These are phyloP conservation scores for Diaporthe aspalathi DNA, from an alignment of 2,329 filamentous ascomycete genomes.

Conservation along the genomic window DNA sequence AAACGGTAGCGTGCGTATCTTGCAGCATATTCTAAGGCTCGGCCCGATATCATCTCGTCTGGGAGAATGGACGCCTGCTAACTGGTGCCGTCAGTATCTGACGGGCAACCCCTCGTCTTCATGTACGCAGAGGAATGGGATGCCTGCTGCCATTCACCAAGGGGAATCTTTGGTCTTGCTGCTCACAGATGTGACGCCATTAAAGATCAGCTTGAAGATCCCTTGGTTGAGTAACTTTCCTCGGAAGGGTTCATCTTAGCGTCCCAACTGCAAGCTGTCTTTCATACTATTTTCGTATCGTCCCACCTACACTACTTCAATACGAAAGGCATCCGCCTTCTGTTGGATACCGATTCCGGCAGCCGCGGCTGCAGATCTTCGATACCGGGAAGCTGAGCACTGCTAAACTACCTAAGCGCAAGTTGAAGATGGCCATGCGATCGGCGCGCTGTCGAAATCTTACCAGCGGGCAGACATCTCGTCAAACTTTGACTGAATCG, in stretches of 20 bases:
- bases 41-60: neutral
- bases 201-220: slow-evolving; percentile 1
- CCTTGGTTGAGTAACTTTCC: neutral
- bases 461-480: slow-evolving; percentile 41
- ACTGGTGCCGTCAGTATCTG: neutral
- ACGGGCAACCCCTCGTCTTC: neutral
- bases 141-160: neutral
- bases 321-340: neutral
- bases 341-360: neutral
- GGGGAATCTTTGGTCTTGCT: no score
- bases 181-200: neutral
- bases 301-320: neutral
- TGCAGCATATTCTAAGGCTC: no score
- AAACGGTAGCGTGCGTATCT: neutral
- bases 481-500: slow-evolving; percentile 69
- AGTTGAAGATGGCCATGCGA: slow-evolving; percentile 29
- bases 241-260: neutral
- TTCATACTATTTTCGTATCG: slow-evolving; percentile 2
- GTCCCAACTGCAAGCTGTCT: neutral
- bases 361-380: slow-evolving; percentile 38
- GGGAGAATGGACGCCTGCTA: neutral
- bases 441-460: slow-evolving; percentile 25
- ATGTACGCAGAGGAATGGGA: no score
- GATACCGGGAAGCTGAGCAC: slow-evolving; percentile 39
- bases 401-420: slow-evolving; percentile 37